Evolutionary conservation across 768 basidiomycete genomes (phyloP).

Genomic region (Cystobasidium tubakii): DNA sequence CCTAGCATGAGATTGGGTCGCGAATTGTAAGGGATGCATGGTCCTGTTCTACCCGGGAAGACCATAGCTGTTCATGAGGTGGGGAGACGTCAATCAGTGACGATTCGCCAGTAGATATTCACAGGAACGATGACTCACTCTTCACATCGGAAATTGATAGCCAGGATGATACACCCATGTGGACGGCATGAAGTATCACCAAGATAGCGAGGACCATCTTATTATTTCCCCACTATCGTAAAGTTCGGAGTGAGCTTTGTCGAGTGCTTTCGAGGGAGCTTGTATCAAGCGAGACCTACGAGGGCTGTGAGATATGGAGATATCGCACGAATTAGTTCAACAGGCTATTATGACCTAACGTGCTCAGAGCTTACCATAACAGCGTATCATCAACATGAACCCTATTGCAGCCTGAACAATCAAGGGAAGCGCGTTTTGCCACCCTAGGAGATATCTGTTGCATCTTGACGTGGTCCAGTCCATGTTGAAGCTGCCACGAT

Average conservation of each 20-base stretch:
- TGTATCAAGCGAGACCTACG: neutral
- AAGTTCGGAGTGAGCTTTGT: no score
- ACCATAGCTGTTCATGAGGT: neutral
- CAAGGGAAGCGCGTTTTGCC: neutral
- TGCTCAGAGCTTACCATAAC: neutral
- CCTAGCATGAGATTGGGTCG: neutral
- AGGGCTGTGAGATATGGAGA: neutral
- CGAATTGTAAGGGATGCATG: constrained; percentile 7
- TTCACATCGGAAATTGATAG: neutral
- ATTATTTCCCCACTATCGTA: neutral
- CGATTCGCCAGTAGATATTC: no score
- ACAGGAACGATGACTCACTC: no score
- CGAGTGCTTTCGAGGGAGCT: no score
- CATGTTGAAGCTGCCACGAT: neutral
- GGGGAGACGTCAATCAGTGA: neutral
- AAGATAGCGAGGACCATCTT: neutral
- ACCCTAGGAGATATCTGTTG: neutral
- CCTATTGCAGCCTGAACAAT: neutral
- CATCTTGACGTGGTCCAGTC: neutral
- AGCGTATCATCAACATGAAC: neutral
- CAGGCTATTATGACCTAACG: no score
- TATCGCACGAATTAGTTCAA: no score
- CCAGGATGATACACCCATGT: neutral
- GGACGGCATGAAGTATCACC: neutral
- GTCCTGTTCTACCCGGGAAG: neutral